These are phyloP conservation scores for Boletus subluridellus DNA, from an alignment of 1,284 basidiomycete species.

Conservation along the genomic window DNA sequence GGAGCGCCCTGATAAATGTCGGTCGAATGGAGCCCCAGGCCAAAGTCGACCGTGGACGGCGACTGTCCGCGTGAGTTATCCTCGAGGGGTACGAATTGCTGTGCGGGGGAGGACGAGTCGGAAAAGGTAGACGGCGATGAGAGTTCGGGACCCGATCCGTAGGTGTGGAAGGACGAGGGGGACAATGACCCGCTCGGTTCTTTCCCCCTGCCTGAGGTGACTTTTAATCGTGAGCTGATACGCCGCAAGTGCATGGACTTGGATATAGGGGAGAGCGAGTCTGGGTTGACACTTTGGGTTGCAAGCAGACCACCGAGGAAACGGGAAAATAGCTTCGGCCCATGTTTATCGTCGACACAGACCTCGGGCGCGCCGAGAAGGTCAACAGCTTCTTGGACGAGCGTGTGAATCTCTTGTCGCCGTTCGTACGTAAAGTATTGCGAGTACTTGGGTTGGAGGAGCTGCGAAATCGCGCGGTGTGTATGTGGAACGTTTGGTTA, in stretches of 20 bases:
- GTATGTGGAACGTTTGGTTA: background rate
- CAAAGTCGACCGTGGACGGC: constrained; percentile 5
- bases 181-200: constrained; percentile 3
- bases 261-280: constrained; percentile 31
- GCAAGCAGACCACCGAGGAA: constrained; percentile 70
- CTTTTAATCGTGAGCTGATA: constrained; percentile 15
- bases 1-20: constrained; percentile 46
- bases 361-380: constrained; percentile 63
- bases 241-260: constrained; percentile 13
- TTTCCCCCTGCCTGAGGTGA: constrained; percentile 9
- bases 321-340: constrained; percentile 68
- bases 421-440: constrained; percentile 52
- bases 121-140: constrained; percentile 20
- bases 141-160: constrained; percentile 1
- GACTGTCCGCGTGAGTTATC: constrained; percentile 15
- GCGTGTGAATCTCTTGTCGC: constrained; percentile 55
- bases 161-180: constrained; percentile 13
- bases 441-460: constrained; percentile 70
- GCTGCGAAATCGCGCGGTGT: constrained; percentile 35
- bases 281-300: constrained; percentile 47
- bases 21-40: constrained; percentile 34
- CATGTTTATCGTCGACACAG: constrained; percentile 70
- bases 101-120: constrained; percentile 18
- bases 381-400: constrained; percentile 63
- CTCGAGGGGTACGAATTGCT: constrained; percentile 5